Evolutionary conservation across 768 basidiomycete species (phyloP).

Genomic region (Harrya chromipes): DNA sequence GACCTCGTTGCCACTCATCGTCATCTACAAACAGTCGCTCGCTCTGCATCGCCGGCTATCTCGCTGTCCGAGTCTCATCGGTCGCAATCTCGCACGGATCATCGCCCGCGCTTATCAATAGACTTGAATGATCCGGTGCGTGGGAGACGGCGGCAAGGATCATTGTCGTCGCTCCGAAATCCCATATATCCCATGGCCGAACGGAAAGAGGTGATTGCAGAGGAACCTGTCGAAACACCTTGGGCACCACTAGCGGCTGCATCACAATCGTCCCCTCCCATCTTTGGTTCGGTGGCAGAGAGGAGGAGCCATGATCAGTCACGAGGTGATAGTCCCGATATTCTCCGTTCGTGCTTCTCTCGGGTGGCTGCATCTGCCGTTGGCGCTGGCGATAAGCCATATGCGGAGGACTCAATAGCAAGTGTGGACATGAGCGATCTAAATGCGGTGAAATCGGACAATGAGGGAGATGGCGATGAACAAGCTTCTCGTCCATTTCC

Average conservation of each 20-base stretch:
- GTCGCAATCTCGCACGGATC: conserved; percentile 17
- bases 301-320: conserved; percentile 6
- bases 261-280: conserved; percentile 1
- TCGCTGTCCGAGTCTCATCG: conserved; percentile 19
- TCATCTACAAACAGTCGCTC: conserved; percentile 21
- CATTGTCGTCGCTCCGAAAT: conserved; percentile 29
- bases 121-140: conserved; percentile 14
- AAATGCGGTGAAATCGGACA: conserved; percentile 27
- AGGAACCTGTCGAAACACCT: conserved; percentile 10
- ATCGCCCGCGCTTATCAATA: conserved; percentile 15
- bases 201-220: conserved; percentile 15
- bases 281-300: conserved; percentile 6
- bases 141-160: conserved; percentile 23
- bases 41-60: conserved; percentile 22
- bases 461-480: conserved; percentile 26
- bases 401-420: conserved; percentile 26
- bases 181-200: conserved; percentile 11
- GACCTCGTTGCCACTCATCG: conserved; percentile 42
- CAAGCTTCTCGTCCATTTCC: conserved; percentile 25
- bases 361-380: conserved; percentile 8
- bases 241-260: background rate
- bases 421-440: conserved; percentile 32
- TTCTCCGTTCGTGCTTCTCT: conserved; percentile 18
- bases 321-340: conserved; percentile 19
- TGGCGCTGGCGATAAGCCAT: conserved; percentile 1